Conservation (phyloP, 345 rosid species). For the Brassica cretica region DNA sequence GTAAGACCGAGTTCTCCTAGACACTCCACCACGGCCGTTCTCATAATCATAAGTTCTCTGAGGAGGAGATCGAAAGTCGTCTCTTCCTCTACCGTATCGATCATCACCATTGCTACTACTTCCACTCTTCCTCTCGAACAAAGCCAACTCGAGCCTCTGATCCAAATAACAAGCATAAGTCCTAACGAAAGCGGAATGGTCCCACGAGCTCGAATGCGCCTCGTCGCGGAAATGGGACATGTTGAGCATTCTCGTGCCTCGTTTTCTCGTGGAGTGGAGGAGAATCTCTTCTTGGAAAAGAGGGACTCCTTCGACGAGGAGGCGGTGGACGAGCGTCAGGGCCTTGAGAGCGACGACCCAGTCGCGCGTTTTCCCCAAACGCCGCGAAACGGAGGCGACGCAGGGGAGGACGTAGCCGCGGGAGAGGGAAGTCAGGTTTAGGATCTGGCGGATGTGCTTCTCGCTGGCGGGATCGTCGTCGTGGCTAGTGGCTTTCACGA, state of each 20-base stretch:
- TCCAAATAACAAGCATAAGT: conserved; percentile 76
- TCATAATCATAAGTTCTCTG: conserved; percentile 58
- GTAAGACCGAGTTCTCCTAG: conserved; percentile 66
- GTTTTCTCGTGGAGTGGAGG: conserved; percentile 54
- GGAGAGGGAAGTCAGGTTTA: conserved; percentile 57
- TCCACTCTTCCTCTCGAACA: conserved; percentile 62
- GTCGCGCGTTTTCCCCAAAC: conserved; percentile 79
- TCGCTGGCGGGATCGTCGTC: conserved; percentile 88
- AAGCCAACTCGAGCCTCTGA: conserved; percentile 62
- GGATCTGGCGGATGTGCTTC: conserved; percentile 71
- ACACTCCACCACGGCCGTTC: conserved; percentile 45
- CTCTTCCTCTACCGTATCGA: conserved; percentile 45
- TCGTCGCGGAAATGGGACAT: conserved; percentile 85
- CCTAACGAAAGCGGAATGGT: conserved; percentile 79
- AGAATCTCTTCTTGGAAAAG: conserved; percentile 70
- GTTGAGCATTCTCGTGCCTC: conserved; percentile 60
- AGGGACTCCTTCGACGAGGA: conserved; percentile 66
- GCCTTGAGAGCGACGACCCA: conserved; percentile 93
- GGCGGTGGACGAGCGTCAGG: conserved; percentile 67
- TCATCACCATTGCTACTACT: conserved; percentile 36
- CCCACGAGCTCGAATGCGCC: conserved; percentile 96
- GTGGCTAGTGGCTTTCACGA: conserved; percentile 93
- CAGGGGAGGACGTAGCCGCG: conserved; percentile 73
- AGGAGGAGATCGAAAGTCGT: conserved; percentile 69
- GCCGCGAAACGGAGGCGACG: conserved; percentile 67